Evolutionary conservation across 495 filamentous ascomycete species (phyloP).

Genomic region (Pyrenula massariospora): DNA sequence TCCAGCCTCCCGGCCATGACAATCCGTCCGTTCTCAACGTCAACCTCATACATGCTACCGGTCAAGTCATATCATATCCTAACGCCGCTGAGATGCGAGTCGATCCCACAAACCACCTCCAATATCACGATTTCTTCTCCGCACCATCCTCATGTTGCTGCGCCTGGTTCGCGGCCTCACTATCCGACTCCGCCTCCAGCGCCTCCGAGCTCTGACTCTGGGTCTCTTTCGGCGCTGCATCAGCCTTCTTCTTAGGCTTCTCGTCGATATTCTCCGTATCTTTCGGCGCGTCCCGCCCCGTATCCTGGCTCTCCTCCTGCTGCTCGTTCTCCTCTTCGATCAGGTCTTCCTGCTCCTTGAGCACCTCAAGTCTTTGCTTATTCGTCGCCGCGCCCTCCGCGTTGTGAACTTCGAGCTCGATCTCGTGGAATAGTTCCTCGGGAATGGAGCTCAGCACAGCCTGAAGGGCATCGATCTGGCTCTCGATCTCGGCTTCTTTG

Average conservation of each 20-base stretch:
- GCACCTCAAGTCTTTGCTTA: conserved; percentile 96
- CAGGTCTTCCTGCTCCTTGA: conserved; percentile 97
- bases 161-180: neutral
- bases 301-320: conserved; percentile 59
- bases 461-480: conserved; percentile 87
- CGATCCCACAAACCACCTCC: neutral
- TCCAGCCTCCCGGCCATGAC: too few relatives aligned
- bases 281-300: conserved; percentile 43
- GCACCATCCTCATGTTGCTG: neutral
- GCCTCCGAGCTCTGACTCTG: neutral
- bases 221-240: conserved; percentile 41
- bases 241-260: conserved; percentile 27
- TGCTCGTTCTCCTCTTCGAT: conserved; percentile 96
- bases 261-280: conserved; percentile 79
- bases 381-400: conserved; percentile 97
- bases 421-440: conserved; percentile 98
- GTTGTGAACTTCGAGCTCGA: conserved; percentile 95
- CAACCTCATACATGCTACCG: too few relatives aligned
- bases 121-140: neutral
- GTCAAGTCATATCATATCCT: too few relatives aligned
- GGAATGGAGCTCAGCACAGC: conserved; percentile 88
- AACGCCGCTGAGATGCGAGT: neutral
- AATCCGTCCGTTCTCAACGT: too few relatives aligned
- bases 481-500: conserved; percentile 76
- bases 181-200: neutral